Conservation (phyloP, 2,329 filamentous ascomycete species). For the Stachybotrys chlorohalonatus region DNA sequence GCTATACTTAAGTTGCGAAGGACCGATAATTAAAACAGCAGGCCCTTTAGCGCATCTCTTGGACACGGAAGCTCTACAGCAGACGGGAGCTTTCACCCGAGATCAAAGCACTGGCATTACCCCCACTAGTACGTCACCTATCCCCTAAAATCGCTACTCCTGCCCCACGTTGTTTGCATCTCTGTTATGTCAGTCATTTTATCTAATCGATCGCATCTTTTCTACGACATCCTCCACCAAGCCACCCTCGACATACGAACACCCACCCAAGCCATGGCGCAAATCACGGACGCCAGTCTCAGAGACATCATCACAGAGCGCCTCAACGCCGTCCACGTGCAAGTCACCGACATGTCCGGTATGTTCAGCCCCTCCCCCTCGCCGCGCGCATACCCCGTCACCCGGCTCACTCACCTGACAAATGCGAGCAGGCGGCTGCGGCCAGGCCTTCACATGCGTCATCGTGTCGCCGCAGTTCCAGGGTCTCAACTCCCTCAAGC, state of each 20-base stretch:
- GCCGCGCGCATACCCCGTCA: conserved; percentile 1
- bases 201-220: conserved; percentile 30
- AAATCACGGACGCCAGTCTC: conserved; percentile 66
- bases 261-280: conserved; percentile 30
- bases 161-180: no score
- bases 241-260: background rate
- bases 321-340: conserved; percentile 68
- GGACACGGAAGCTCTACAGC: no score
- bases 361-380: conserved; percentile 18
- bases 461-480: conserved; percentile 59
- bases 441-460: conserved; percentile 50
- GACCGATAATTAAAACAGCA: no score
- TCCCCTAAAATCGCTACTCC: no score
- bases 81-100: no score
- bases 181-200: background rate
- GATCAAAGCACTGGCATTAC: no score
- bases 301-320: conserved; percentile 59
- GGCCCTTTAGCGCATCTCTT: no score
- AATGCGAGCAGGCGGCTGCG: conserved; percentile 42
- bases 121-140: no score
- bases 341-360: conserved; percentile 92
- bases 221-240: background rate
- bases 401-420: background rate
- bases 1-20: no score
- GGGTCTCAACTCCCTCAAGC: conserved; percentile 67